phyloP scores from a whole-genome alignment of 208 protist genomes.

The Trichomonas vaginalis region DNA sequence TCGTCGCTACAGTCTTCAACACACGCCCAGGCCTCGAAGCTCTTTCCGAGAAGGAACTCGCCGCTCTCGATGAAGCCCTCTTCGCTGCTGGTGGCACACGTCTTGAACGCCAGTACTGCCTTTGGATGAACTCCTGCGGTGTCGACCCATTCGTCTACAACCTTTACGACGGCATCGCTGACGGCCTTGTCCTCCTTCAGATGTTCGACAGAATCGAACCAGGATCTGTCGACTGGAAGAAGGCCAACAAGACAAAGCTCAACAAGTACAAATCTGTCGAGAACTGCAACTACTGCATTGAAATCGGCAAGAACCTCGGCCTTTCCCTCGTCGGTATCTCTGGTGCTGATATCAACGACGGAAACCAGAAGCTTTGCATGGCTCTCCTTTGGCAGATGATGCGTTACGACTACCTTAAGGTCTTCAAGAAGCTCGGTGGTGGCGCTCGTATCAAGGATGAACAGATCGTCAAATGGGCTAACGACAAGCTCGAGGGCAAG shows the following conservation, averaged over 20 bases:
- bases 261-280: constrained; percentile 40
- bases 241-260: constrained; percentile 31
- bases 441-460: constrained; percentile 33
- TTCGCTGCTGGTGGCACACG: constrained; percentile 28
- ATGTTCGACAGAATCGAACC: constrained; percentile 40
- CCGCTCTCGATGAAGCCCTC: not conserved
- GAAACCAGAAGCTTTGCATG: constrained; percentile 34
- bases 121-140: constrained; percentile 45
- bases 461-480: constrained; percentile 41
- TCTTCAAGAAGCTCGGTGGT: constrained; percentile 30
- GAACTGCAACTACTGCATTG: constrained; percentile 38
- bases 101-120: constrained; percentile 41
- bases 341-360: constrained; percentile 36
- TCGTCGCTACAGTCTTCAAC: constrained; percentile 46
- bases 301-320: constrained; percentile 23
- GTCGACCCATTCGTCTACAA: constrained; percentile 31
- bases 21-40: constrained; percentile 37
- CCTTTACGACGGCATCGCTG: constrained; percentile 31
- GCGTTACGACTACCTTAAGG: constrained; percentile 37
- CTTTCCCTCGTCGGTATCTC: constrained; percentile 32
- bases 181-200: constrained; percentile 32
- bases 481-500: constrained; percentile 30
- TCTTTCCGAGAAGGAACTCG: constrained; percentile 31
- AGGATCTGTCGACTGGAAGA: constrained; percentile 27
- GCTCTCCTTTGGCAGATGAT: constrained; percentile 43